phyloP scores from a whole-genome alignment of 805 yeast species.

The Nakazawaea anatomiae region DNA sequence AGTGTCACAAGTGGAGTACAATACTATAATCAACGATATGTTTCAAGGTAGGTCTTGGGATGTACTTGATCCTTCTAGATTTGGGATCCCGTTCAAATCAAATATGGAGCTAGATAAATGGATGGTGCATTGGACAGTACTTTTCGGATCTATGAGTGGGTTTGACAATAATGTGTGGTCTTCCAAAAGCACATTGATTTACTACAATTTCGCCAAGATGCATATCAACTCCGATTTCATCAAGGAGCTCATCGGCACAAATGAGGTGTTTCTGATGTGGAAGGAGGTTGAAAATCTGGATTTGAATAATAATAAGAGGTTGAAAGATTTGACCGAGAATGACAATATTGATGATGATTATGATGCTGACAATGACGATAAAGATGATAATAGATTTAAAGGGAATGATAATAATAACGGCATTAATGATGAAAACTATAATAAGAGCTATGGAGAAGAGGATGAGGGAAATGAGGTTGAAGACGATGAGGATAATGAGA shows the following conservation, averaged over 20 bases:
- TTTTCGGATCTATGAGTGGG: constrained; percentile 50
- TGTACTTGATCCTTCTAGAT: constrained; percentile 48
- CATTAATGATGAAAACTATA: constrained; percentile 13
- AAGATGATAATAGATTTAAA: background rate
- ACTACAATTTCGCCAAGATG: constrained; percentile 72
- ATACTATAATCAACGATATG: constrained; percentile 54
- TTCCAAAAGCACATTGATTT: constrained; percentile 61
- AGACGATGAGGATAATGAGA: constrained; percentile 18
- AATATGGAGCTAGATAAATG: constrained; percentile 66
- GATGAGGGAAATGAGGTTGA: constrained; percentile 6
- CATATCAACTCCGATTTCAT: constrained; percentile 48
- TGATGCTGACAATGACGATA: background rate
- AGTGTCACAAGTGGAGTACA: constrained; percentile 63
- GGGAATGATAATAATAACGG: constrained; percentile 5
- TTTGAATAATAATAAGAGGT: constrained; percentile 28
- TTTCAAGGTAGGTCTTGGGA: constrained; percentile 59
- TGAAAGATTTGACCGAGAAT: background rate
- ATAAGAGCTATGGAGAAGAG: constrained; percentile 6
- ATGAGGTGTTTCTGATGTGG: constrained; percentile 16
- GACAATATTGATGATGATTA: background rate
- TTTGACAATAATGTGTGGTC: constrained; percentile 49
- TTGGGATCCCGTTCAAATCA: constrained; percentile 64
- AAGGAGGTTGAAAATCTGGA: constrained; percentile 9
- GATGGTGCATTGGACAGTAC: constrained; percentile 79
- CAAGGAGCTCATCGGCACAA: constrained; percentile 38